phyloP scores from a whole-genome alignment of 2,329 filamentous ascomycete species.

The Paracamarosporium sp. region DNA sequence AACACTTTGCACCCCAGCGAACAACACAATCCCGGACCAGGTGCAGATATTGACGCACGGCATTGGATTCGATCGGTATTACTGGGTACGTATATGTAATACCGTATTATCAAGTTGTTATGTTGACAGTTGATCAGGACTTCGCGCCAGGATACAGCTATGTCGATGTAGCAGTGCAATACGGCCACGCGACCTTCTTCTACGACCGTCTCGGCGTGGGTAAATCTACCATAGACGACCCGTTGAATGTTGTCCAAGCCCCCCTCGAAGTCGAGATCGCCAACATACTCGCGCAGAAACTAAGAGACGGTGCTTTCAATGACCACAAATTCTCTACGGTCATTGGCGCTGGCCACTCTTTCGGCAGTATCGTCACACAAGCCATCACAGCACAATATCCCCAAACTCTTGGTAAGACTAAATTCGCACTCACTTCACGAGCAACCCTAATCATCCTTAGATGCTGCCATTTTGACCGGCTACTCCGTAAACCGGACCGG shows the following conservation, averaged over 20 bases:
- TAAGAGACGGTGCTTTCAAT: not conserved
- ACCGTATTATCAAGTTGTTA: too few species aligned
- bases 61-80: not conserved
- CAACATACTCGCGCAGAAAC: not conserved
- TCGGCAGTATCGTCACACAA: not conserved
- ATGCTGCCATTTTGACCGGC: not conserved
- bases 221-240: not conserved
- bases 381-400: not conserved
- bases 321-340: not conserved
- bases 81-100: too few species aligned
- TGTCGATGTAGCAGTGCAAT: not conserved
- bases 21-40: not conserved
- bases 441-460: too few species aligned
- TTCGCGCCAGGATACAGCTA: not conserved
- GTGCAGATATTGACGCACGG: not conserved
- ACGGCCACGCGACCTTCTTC: not conserved
- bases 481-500: not conserved
- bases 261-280: not conserved
- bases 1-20: not conserved
- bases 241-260: not conserved
- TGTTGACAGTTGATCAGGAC: too few species aligned
- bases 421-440: too few species aligned
- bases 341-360: not conserved
- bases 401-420: too few species aligned
- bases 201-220: not conserved